phyloP scores from a whole-genome alignment of 2,329 filamentous ascomycete species.

The Magnaporthiopsis incrustans region DNA sequence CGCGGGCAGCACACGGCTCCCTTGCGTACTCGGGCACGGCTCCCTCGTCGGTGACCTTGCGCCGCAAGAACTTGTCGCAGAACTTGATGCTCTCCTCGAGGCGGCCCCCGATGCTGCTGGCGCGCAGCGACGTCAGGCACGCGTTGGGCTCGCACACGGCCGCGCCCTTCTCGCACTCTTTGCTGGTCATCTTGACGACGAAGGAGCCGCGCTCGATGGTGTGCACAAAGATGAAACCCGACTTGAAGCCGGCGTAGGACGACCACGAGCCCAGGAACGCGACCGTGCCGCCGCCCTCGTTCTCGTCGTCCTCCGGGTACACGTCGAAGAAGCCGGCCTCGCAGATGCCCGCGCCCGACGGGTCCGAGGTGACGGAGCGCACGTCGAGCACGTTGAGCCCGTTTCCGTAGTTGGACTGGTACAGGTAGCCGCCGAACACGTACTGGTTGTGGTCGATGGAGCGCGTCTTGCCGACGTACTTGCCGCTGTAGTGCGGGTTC shows the following conservation, averaged over 20 bases:
- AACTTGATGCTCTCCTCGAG: conserved; percentile 5
- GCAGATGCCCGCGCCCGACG: conserved; percentile 30
- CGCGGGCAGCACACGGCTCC: not conserved
- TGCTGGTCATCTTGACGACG: conserved; percentile 3
- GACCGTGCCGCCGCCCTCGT: conserved; percentile 26
- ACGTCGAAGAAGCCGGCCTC: conserved; percentile 39
- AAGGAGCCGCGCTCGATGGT: conserved; percentile 35
- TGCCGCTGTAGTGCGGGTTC: conserved; percentile 32
- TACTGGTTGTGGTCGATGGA: conserved; percentile 39
- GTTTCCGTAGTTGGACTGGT: conserved; percentile 37
- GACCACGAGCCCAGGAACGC: conserved; percentile 34
- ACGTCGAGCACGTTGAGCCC: conserved; percentile 30
- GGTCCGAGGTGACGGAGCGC: conserved; percentile 21
- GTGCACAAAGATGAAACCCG: conserved; percentile 32
- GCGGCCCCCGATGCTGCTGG: not conserved
- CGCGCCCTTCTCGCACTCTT: conserved; percentile 1
- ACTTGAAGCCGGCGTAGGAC: conserved; percentile 33
- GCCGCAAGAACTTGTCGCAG: conserved; percentile 3
- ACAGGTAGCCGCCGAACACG: conserved; percentile 29
- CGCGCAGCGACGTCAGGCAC: conserved; percentile 3
- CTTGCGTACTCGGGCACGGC: conserved; percentile 1
- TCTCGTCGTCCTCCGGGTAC: conserved; percentile 37
- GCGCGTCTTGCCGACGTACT: conserved; percentile 20
- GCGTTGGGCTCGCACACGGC: conserved; percentile 2
- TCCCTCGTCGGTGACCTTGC: not conserved